Conservation (phyloP, 2,329 filamentous ascomycete genomes). For the Decorospora gaudefroyi region DNA sequence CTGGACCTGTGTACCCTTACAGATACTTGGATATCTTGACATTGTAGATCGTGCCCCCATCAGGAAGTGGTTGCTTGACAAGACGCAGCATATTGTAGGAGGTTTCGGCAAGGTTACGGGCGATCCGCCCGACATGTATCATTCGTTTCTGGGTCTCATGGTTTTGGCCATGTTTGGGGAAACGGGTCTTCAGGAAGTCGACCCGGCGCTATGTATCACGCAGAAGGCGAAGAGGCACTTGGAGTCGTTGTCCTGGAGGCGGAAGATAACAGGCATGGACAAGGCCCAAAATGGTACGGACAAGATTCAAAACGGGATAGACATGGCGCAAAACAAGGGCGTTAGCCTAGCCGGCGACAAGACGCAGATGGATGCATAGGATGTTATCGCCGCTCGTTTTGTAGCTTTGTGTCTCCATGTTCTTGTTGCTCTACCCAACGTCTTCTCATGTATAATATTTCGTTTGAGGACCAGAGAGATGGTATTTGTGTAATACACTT, state of each 20-base stretch:
- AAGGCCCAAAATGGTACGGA: not conserved
- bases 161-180: conserved; percentile 76
- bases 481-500: not conserved
- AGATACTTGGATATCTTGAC: conserved; percentile 49
- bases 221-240: conserved; percentile 53
- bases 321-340: not conserved
- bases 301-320: conserved; percentile 1
- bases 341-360: conserved; percentile 6
- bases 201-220: conserved; percentile 77
- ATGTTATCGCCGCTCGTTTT: not conserved
- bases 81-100: conserved; percentile 82
- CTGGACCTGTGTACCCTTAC: conserved; percentile 75
- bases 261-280: conserved; percentile 23
- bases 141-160: conserved; percentile 85
- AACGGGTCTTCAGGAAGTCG: conserved; percentile 68
- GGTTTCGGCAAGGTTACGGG: conserved; percentile 55
- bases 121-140: conserved; percentile 70
- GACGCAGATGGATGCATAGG: conserved; percentile 11
- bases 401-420: not conserved
- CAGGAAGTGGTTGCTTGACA: conserved; percentile 78
- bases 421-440: not conserved
- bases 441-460: too few species aligned
- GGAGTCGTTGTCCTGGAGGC: conserved; percentile 46
- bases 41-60: conserved; percentile 65
- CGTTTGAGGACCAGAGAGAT: not conserved